Evolutionary conservation across 192 early-diverging fungal genomes (phyloP).

Genomic region (Backusella psychrophila): DNA sequence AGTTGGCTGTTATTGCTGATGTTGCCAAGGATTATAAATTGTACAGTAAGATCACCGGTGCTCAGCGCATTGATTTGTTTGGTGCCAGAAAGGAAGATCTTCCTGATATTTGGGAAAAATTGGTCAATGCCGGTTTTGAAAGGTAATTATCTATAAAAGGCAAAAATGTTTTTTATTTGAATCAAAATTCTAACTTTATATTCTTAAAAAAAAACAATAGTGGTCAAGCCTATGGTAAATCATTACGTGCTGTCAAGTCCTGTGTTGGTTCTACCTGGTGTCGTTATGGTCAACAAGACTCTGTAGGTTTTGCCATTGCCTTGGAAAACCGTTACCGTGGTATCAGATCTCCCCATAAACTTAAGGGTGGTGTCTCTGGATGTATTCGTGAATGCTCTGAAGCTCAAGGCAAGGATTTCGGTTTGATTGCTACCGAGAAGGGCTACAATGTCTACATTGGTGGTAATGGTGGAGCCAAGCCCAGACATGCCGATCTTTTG

Average conservation of each 20-base stretch:
- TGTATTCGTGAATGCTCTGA: slow-evolving; percentile 63
- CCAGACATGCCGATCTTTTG: slow-evolving; percentile 64
- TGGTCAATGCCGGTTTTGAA: slow-evolving; percentile 63
- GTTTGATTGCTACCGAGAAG: slow-evolving; percentile 68
- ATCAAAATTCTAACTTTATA: not conserved
- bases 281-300: slow-evolving; percentile 64
- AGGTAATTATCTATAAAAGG: slow-evolving; percentile 9
- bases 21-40: slow-evolving; percentile 63
- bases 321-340: slow-evolving; percentile 67
- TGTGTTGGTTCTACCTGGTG: slow-evolving; percentile 71
- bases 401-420: slow-evolving; percentile 52
- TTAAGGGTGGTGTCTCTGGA: slow-evolving; percentile 69
- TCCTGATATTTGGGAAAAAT: slow-evolving; percentile 64
- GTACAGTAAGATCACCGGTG: slow-evolving; percentile 71
- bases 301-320: slow-evolving; percentile 63
- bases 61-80: slow-evolving; percentile 62
- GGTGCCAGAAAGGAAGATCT: slow-evolving; percentile 66
- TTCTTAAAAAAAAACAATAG: slow-evolving; percentile 7
- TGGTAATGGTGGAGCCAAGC: slow-evolving; percentile 65
- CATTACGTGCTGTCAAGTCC: slow-evolving; percentile 66
- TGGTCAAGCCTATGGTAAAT: slow-evolving; percentile 70
- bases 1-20: slow-evolving; percentile 54
- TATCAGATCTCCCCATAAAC: slow-evolving; percentile 64
- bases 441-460: slow-evolving; percentile 70
- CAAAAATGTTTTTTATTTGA: not conserved